Evolutionary conservation across 257 asterid genomes (phyloP).

Genomic region (Solanum pennellii): DNA sequence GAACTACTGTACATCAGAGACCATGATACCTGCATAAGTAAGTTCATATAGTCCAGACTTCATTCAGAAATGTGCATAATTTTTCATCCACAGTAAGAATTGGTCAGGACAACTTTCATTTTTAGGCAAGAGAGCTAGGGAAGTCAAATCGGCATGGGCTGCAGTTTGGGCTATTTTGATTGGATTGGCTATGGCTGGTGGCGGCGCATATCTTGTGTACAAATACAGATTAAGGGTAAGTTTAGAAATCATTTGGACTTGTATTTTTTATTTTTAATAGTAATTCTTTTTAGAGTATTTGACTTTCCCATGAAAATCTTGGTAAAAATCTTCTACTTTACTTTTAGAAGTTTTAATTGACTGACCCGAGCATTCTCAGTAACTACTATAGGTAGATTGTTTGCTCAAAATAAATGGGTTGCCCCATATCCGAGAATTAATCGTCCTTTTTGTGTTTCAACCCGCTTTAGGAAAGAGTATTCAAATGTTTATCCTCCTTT

Average conservation of each 20-base stretch:
- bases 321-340: neutral
- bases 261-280: neutral
- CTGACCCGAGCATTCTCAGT: neutral
- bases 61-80: neutral
- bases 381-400: neutral
- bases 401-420: neutral
- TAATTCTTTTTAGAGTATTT: neutral
- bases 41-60: conserved; percentile 7
- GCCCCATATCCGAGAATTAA: neutral
- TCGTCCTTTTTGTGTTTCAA: neutral
- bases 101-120: neutral
- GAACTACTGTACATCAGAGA: conserved; percentile 65
- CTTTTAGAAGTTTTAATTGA: neutral
- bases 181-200: conserved; percentile 50
- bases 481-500: neutral
- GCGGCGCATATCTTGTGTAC: conserved; percentile 55
- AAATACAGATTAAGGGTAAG: conserved; percentile 70
- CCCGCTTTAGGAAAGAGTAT: neutral
- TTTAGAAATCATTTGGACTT: neutral
- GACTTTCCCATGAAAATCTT: neutral
- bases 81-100: neutral
- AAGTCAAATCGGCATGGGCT: conserved; percentile 62
- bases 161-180: conserved; percentile 60
- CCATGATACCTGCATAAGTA: conserved; percentile 89
- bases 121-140: conserved; percentile 50